phyloP scores from a whole-genome alignment of 768 basidiomycete species.

The Pisolithus tinctorius region DNA sequence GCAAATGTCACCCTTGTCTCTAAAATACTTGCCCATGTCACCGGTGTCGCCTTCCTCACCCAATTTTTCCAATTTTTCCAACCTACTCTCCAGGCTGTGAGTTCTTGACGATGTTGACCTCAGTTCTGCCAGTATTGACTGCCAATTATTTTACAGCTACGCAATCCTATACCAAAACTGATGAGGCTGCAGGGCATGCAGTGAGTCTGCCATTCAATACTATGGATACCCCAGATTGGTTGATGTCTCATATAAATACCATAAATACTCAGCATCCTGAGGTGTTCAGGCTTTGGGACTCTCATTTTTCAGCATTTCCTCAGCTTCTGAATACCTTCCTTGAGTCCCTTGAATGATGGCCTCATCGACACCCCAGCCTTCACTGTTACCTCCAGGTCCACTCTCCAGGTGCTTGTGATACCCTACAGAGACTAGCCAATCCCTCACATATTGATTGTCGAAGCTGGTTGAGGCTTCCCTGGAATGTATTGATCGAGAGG shows the following conservation, averaged over 20 bases:
- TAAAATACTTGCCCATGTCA: slow-evolving; percentile 28
- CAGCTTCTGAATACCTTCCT: slow-evolving; percentile 74
- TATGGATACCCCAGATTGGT: too few relatives aligned
- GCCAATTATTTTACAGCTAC: slow-evolving; percentile 32
- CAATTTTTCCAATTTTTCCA: slow-evolving; percentile 82
- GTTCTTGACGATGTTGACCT: slow-evolving; percentile 23
- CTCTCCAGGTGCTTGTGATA: slow-evolving; percentile 76
- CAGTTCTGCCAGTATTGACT: slow-evolving; percentile 1
- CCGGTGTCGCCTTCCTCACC: slow-evolving; percentile 90
- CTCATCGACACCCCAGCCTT: slow-evolving; percentile 76
- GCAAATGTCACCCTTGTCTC: slow-evolving; percentile 59
- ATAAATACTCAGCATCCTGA: not conserved
- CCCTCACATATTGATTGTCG: slow-evolving; percentile 94
- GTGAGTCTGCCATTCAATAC: too few relatives aligned
- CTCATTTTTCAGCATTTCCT: slow-evolving; percentile 42
- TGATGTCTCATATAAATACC: not conserved
- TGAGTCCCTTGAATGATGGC: slow-evolving; percentile 72
- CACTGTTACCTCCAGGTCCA: slow-evolving; percentile 58
- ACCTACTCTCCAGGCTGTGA: slow-evolving; percentile 84
- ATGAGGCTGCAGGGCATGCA: too few relatives aligned
- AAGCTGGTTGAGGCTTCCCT: slow-evolving; percentile 81
- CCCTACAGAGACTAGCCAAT: slow-evolving; percentile 73
- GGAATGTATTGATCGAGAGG: slow-evolving; percentile 64
- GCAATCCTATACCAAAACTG: too few relatives aligned
- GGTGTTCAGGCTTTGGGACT: not conserved